These are phyloP conservation scores for Zea mays DNA, from an alignment of 176 grass and related monocot genomes.

Conservation along the genomic window DNA sequence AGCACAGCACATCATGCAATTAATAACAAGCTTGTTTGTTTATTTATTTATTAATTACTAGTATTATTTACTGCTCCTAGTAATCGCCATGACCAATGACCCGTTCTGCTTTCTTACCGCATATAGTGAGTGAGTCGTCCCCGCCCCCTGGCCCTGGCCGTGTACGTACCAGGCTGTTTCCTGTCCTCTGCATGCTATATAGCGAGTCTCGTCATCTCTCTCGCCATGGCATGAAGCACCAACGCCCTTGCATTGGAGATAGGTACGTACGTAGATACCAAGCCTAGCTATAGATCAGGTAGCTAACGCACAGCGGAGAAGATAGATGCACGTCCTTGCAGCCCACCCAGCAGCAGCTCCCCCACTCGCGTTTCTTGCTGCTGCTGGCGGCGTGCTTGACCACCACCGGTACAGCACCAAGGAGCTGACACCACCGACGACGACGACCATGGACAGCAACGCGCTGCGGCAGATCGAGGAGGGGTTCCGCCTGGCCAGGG, in stretches of 20 bases:
- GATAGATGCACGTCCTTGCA: conserved; percentile 32
- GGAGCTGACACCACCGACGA: neutral
- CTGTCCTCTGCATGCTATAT: neutral
- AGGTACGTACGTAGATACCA: neutral
- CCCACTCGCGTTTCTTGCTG: neutral
- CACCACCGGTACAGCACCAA: neutral
- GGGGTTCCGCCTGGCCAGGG: conserved; percentile 39
- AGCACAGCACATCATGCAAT: neutral
- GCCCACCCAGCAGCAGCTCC: neutral
- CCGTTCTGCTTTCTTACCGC: conserved; percentile 38
- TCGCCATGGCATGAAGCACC: neutral
- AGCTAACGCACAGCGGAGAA: neutral
- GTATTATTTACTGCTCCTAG: neutral
- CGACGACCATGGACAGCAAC: conserved; percentile 37
- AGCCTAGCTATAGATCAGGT: neutral
- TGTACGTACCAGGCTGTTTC: conserved; percentile 40
- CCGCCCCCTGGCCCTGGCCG: neutral
- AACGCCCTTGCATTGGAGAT: neutral
- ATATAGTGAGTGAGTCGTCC: neutral
- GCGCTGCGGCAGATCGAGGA: conserved; percentile 31
- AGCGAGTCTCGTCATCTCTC: neutral
- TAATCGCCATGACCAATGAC: conserved; percentile 39
- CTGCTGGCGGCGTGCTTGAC: neutral
- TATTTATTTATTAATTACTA: neutral
- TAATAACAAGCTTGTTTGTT: neutral